Evolutionary conservation across 768 basidiomycete species (phyloP), one percentile per base, ranked within the genome.

Genomic region (Tylopilus balloui): DNA sequence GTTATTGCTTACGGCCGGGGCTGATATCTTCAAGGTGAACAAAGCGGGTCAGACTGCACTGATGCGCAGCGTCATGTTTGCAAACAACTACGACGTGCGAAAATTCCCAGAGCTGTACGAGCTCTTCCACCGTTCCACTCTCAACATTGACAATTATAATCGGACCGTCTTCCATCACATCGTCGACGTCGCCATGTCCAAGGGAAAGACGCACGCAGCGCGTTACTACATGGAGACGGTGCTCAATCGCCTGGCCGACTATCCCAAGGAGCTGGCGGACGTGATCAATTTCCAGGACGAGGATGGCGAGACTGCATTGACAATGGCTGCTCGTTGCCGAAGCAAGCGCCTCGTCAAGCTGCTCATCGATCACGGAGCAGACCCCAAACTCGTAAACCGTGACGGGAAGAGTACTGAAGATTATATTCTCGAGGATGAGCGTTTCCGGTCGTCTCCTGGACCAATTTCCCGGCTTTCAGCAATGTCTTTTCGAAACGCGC

Each of bases 251-350:
- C 77, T 99, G 34, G 77, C 88, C 6, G 93, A 94, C 62, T 99
- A 90, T 71, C 94, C 96, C 1, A 88, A 88, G 61, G 96, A 99
- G 68, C 73, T 99, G 25, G 91, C 92, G 27, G 96, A 99, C 61
- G 92, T 99, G 40, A 92, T 99, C 69, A 99, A 99, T 64, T 98
- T 97, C 66, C 96, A 96, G 66, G 95, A 98, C 64, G 93, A 97
- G 65, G 96, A 99, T 55, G 95, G 95, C 29, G 96, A 99, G 71
- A 98, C 96, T 7, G 92, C 96, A 11, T 70, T 99, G 52, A 98
- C 96, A 4, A 82, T 99, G 76, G 94, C 96, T 17, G 95, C 96
- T 13, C 79, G 96, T 36, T 97, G 94, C 64, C 75, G 96, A 48
- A 93, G 90, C 68, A 94, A 96, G 68, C 87, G 94, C 13, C 78